phyloP scores from a whole-genome alignment of 495 filamentous ascomycete genomes.

The Cercophora newfieldiana region DNA sequence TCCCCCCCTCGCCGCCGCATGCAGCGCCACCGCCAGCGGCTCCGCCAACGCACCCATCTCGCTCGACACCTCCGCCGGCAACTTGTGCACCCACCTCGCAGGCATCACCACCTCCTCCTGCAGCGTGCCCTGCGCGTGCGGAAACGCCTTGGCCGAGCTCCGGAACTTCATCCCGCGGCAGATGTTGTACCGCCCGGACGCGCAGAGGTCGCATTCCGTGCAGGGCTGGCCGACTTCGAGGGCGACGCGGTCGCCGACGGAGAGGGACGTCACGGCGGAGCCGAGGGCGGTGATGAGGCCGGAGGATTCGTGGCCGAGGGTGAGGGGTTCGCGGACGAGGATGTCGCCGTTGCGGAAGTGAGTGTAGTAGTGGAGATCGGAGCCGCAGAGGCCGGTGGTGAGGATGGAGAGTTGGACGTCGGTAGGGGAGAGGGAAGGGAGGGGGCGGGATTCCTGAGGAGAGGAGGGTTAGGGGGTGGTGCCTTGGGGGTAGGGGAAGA shows the following conservation, averaged over 20 bases:
- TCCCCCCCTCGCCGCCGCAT: conserved; percentile 64
- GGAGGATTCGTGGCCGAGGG: conserved; percentile 66
- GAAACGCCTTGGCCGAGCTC: conserved; percentile 73
- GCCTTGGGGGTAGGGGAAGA: too few relatives aligned
- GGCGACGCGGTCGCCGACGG: conserved; percentile 71
- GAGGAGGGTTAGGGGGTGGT: neutral
- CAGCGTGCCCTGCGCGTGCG: conserved; percentile 80
- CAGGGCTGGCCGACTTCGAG: conserved; percentile 86
- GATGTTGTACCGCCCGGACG: conserved; percentile 77
- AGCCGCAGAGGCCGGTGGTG: conserved; percentile 66
- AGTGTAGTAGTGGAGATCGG: conserved; percentile 68
- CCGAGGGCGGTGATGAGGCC: conserved; percentile 58
- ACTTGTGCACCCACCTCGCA: conserved; percentile 65
- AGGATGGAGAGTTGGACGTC: conserved; percentile 61
- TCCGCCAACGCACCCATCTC: conserved; percentile 75
- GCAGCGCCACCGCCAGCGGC: conserved; percentile 76
- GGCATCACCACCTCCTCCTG: conserved; percentile 79
- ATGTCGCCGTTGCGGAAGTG: conserved; percentile 70
- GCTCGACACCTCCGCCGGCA: conserved; percentile 63
- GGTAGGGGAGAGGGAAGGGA: conserved; percentile 42
- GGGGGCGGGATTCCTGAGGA: conserved; percentile 47
- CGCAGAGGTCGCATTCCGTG: conserved; percentile 64
- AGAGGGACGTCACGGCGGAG: conserved; percentile 43
- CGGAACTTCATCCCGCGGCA: conserved; percentile 78
- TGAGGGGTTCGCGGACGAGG: conserved; percentile 61